phyloP scores from a whole-genome alignment of 768 basidiomycete genomes.

The Boletus coccyginus region DNA sequence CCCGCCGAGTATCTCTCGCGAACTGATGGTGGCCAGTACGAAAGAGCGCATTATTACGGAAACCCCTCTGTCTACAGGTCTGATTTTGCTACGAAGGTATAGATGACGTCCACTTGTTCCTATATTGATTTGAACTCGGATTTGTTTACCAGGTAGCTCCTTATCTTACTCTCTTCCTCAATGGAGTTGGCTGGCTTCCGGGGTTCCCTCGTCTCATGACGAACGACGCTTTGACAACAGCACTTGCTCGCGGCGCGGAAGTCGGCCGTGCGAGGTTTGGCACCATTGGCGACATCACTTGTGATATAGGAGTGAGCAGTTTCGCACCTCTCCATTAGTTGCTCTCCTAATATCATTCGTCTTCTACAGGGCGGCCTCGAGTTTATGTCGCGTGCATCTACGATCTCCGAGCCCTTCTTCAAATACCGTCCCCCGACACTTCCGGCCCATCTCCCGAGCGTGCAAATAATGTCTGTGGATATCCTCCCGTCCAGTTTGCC shows the following conservation, averaged over 20 bases:
- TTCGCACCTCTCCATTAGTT: not conserved
- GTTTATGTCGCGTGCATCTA: slow-evolving; percentile 75
- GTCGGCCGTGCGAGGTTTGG: slow-evolving; percentile 58
- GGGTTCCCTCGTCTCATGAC: slow-evolving; percentile 79
- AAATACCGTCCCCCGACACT: slow-evolving; percentile 42
- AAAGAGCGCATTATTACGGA: slow-evolving; percentile 70
- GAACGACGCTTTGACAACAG: slow-evolving; percentile 53
- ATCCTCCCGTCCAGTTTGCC: slow-evolving; percentile 87
- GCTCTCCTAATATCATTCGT: not conserved
- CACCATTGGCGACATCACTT: slow-evolving; percentile 85
- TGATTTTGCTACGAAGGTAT: slow-evolving; percentile 64
- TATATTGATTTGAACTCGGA: not conserved
- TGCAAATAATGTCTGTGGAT: slow-evolving; percentile 86
- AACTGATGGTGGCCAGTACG: slow-evolving; percentile 54
- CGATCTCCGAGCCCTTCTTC: slow-evolving; percentile 75
- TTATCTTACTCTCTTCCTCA: slow-evolving; percentile 79
- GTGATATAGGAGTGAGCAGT: slow-evolving; percentile 68
- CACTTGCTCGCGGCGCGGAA: slow-evolving; percentile 46
- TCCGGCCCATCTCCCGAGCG: slow-evolving; percentile 47
- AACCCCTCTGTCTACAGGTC: slow-evolving; percentile 65
- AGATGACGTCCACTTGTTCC: not conserved
- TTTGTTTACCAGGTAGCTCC: slow-evolving; percentile 64
- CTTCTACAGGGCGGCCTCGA: slow-evolving; percentile 71
- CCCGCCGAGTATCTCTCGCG: slow-evolving; percentile 68
- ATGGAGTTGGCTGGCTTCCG: slow-evolving; percentile 83